phyloP scores from a whole-genome alignment of 495 filamentous ascomycete species.

The Neurospora sp. region DNA sequence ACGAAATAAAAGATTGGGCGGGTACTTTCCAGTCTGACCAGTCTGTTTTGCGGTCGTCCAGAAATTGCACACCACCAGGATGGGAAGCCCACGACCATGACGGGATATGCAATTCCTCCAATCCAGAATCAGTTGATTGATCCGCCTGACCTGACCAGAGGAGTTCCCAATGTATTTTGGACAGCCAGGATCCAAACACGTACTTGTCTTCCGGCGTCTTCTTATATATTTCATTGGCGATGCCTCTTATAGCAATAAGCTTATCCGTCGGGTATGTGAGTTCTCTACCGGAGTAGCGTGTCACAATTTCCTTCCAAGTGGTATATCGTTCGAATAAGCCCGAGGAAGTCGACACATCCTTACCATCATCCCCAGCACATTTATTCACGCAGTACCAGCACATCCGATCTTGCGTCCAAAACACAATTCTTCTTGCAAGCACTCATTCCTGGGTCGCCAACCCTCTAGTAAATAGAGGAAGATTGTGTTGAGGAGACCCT shows the following conservation, averaged over 20 bases:
- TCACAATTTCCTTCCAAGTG: neutral
- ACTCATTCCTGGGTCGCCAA: neutral
- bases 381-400: accelerated
- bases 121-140: accelerated
- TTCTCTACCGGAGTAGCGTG: neutral
- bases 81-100: neutral
- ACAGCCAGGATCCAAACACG: neutral
- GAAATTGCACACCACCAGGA: neutral
- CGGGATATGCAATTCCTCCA: neutral
- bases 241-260: neutral
- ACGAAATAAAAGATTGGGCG: neutral
- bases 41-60: too few species aligned
- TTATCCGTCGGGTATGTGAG: neutral
- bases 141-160: neutral
- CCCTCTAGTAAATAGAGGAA: neutral
- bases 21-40: too few species aligned
- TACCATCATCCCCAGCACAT: neutral
- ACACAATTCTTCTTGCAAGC: neutral
- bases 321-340: too few species aligned
- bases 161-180: neutral
- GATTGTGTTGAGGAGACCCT: neutral
- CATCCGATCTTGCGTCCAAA: neutral
- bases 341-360: too few species aligned
- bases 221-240: neutral
- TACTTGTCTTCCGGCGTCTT: neutral